Conservation (phyloP, 768 basidiomycete species). For the Trametes gibbosa region DNA sequence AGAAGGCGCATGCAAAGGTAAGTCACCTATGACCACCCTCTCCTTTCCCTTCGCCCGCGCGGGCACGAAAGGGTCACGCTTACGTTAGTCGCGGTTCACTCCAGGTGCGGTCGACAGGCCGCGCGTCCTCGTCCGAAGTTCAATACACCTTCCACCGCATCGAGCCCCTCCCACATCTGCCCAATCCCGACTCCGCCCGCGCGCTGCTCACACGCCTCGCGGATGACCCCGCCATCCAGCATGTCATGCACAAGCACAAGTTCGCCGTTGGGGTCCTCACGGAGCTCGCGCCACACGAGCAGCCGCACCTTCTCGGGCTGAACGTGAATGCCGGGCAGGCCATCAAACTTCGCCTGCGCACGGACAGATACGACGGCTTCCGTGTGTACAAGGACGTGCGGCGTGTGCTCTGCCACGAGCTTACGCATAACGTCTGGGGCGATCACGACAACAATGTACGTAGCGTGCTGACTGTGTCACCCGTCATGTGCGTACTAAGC, state of each 20-base stretch:
- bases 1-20: conserved; percentile 60
- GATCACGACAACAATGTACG: conserved; percentile 73
- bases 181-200: conserved; percentile 55
- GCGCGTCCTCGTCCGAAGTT: conserved; percentile 33
- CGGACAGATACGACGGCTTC: conserved; percentile 72
- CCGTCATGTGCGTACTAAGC: too few relatives aligned
- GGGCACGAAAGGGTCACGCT: too few relatives aligned
- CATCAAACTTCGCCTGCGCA: conserved; percentile 69
- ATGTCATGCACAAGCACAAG: conserved; percentile 68
- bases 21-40: conserved; percentile 7
- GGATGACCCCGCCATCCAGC: conserved; percentile 66
- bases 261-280: conserved; percentile 69
- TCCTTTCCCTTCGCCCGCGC: neutral
- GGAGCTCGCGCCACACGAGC: conserved; percentile 77
- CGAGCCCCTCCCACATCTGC: conserved; percentile 60
- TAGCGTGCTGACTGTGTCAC: neutral
- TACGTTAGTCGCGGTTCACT: too few relatives aligned
- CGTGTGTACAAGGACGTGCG: conserved; percentile 61
- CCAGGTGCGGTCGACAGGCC: conserved; percentile 59
- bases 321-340: conserved; percentile 60
- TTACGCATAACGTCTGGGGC: conserved; percentile 72
- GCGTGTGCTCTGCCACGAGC: conserved; percentile 72
- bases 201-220: conserved; percentile 56
- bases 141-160: conserved; percentile 65
- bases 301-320: conserved; percentile 64